Conservation (phyloP, 192 early-diverging fungal species). For the Coemansia sp. region DNA sequence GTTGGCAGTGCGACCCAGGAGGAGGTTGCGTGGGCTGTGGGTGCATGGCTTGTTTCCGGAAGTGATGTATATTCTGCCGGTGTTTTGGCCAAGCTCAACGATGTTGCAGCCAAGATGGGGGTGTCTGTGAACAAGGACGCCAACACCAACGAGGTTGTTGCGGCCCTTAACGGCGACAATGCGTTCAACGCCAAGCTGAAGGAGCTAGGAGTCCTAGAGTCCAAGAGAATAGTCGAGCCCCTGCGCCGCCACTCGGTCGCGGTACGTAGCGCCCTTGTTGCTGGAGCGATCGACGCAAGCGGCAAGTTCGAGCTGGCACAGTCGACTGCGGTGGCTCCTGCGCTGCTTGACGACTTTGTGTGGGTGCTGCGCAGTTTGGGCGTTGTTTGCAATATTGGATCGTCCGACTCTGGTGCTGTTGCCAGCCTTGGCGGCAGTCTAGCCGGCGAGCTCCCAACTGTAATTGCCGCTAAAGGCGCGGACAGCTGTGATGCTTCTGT, state of each 20-base stretch:
- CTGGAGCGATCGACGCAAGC: constrained; percentile 27
- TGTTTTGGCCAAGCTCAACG: constrained; percentile 16
- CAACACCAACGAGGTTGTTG: neutral
- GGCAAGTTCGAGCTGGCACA: constrained; percentile 25
- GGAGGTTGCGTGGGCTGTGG: constrained; percentile 39
- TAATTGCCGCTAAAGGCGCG: neutral
- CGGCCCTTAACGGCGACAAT: neutral
- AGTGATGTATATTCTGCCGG: constrained; percentile 2
- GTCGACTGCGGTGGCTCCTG: neutral
- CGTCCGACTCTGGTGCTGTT: neutral
- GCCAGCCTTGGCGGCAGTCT: constrained; percentile 10
- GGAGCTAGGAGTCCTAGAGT: constrained; percentile 14
- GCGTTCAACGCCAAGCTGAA: constrained; percentile 16
- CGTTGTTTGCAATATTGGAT: constrained; percentile 15
- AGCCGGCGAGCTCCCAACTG: constrained; percentile 24
- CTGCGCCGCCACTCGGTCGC: constrained; percentile 21
- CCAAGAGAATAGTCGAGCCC: constrained; percentile 15
- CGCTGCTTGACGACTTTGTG: constrained; percentile 21
- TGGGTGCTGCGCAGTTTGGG: constrained; percentile 46
- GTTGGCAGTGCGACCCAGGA: constrained; percentile 24
- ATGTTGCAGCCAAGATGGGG: constrained; percentile 29
- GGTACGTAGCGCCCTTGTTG: constrained; percentile 29
- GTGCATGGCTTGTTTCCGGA: constrained; percentile 15
- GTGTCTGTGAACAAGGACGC: constrained; percentile 4
- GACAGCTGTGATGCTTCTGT: constrained; percentile 16